Percentiles rank a stretch among this genome's conserved stretches.
phyloP scores from a whole-genome alignment of 345 rosid species.

The Eucalyptus decipiens region DNA sequence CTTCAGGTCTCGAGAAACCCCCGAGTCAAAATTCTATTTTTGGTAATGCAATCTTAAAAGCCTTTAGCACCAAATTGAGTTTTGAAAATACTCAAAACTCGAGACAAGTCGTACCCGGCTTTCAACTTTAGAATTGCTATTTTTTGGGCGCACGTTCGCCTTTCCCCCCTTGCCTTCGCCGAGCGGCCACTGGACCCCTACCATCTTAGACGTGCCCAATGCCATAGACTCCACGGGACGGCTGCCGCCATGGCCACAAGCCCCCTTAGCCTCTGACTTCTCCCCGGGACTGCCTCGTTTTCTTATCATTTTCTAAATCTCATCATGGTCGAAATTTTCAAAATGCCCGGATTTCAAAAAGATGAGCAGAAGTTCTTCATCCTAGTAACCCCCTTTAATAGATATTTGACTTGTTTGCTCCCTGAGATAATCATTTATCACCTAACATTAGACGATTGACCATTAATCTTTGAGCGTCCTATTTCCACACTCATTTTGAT shows the following conservation, averaged over 20 bases:
- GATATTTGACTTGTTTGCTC: background rate
- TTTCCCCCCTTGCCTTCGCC: background rate
- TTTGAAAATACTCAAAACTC: background rate
- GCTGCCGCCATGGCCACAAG: background rate
- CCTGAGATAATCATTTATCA: background rate
- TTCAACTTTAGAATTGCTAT: accelerated
- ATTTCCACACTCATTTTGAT: background rate
- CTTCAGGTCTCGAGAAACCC: background rate
- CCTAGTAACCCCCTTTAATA: background rate
- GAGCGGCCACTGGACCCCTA: background rate
- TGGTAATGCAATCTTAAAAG: background rate
- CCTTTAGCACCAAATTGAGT: background rate
- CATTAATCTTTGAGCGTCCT: background rate
- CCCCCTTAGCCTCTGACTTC: background rate
- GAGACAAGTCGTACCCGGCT: background rate
- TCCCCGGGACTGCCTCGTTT: background rate
- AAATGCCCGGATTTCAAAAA: background rate
- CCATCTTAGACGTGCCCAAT: background rate
- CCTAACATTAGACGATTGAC: background rate
- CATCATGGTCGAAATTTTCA: background rate
- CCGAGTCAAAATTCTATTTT: background rate
- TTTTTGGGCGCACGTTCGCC: accelerated
- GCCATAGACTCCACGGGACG: background rate
- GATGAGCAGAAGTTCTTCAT: background rate
- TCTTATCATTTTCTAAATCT: background rate